A percentile compares a stretch with the other conserved stretches of the same genome.
Evolutionary conservation across 768 basidiomycete genomes (phyloP).

Genomic region (Pulveroboletus frians): DNA sequence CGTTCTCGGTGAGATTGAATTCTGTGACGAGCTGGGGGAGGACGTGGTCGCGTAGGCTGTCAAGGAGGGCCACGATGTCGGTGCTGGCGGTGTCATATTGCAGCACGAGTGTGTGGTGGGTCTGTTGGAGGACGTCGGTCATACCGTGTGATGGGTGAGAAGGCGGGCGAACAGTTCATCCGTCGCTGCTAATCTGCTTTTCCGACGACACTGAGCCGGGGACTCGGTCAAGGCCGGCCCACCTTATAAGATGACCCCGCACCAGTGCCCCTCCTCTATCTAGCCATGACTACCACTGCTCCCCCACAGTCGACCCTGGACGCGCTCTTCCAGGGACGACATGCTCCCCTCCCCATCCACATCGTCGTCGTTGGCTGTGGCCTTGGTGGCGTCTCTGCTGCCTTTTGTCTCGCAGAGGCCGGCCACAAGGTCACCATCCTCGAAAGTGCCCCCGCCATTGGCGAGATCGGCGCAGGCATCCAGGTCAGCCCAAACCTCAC

Average conservation of each 20-base stretch:
- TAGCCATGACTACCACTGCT: not conserved
- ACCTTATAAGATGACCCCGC: slow-evolving; percentile 3
- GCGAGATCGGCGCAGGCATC: slow-evolving; percentile 51
- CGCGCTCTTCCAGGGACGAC: slow-evolving; percentile 21
- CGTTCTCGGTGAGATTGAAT: slow-evolving; percentile 43
- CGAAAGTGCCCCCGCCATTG: slow-evolving; percentile 35
- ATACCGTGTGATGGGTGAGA: no score
- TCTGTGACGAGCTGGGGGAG: slow-evolving; percentile 58
- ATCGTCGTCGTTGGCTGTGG: slow-evolving; percentile 48
- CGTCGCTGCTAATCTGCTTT: not conserved
- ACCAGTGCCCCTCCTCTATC: not conserved
- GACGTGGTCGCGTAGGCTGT: slow-evolving; percentile 49
- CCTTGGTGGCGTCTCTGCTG: slow-evolving; percentile 45
- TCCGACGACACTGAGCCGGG: not conserved
- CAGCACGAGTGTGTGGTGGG: slow-evolving; percentile 43
- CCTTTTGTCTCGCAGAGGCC: slow-evolving; percentile 39
- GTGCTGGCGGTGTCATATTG: slow-evolving; percentile 49
- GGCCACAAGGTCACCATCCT: slow-evolving; percentile 48
- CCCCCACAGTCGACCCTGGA: not conserved
- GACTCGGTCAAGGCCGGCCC: slow-evolving; percentile 7
- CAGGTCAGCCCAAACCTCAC: slow-evolving; percentile 41
- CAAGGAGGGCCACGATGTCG: slow-evolving; percentile 44
- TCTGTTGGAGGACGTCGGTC: slow-evolving; percentile 32
- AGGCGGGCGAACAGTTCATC: no score
- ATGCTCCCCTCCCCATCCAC: slow-evolving; percentile 25